Base-by-base conservation (phyloP, 306 rosid species). In the Fragaria iinumae region DNA sequence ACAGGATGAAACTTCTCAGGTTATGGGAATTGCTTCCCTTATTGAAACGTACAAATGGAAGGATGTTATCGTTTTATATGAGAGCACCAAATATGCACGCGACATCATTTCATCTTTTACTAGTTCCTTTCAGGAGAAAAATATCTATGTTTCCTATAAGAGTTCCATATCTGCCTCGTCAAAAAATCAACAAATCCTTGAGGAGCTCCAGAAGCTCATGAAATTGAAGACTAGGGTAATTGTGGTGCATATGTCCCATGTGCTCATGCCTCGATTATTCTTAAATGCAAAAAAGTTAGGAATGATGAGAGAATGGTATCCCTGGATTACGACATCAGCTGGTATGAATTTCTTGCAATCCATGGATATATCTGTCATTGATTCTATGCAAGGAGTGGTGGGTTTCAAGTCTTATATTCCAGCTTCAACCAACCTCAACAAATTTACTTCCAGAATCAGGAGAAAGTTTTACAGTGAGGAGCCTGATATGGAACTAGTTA, bases 341-440 rank as follows among this genome's bases (percentile, higher is more conserved):
- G 11, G 71, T 45, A 75, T 65, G 49, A 49, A 64, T 64, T 47
- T 44, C 44, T 64, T 75, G 63, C 79, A 47, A 32, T 45, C 17
- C 3, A 27, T 63, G 63, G 34, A 47, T 47, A 14, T 70, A 44
- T 47, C 63, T 29, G 50, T 76, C 12, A 64, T 65, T 48, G 48
- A 76, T 23, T 29, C 62, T 20, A 65, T 76, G 79, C 62, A 76
- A 76, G 80, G 80, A 9, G 73, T 76, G 29, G 4, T 55, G 27
- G 76, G 66, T 36, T 73, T 56, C 12, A 74, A 59, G 27, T 13
- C 53, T 43, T 21, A 14, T 11, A 59, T 44, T 56, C 56, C 68
- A 25, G n/a, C 55, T 21, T 59, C 77, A 59, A 56, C 14, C 12
- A 25, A 38, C 12, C 21, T 74, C 3, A 21, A 74, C 18, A 6